Conservation (phyloP, 495 filamentous ascomycete species). For the Talaromyces thailandensis region DNA sequence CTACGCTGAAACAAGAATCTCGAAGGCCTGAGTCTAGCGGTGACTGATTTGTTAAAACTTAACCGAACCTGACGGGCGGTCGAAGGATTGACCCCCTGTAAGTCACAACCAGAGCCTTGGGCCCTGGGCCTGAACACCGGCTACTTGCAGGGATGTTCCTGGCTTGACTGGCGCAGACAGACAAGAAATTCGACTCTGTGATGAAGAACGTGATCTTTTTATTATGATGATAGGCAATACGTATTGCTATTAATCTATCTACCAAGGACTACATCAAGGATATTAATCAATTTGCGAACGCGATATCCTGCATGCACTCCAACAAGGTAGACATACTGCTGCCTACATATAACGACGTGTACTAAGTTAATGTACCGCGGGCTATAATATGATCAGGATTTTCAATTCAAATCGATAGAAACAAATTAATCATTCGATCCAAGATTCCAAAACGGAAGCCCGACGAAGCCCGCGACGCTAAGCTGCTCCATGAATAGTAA, state of each 20-base stretch:
- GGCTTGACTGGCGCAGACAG: background rate
- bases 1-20: background rate
- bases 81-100: background rate
- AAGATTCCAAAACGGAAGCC: too few relatives aligned
- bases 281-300: background rate
- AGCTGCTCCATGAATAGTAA: too few relatives aligned
- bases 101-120: background rate
- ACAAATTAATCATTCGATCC: background rate
- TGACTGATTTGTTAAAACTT: too few relatives aligned
- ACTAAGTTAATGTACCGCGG: background rate
- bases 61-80: background rate
- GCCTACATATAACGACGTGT: background rate
- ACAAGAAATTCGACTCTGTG: background rate
- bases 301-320: background rate
- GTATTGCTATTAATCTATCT: background rate
- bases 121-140: background rate
- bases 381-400: background rate
- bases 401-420: background rate
- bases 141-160: background rate
- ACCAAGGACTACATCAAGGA: background rate
- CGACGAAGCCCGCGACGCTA: background rate
- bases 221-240: background rate
- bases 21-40: too few relatives aligned
- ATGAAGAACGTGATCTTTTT: background rate
- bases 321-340: background rate